Evolutionary conservation across 2,329 filamentous ascomycete genomes (phyloP).

Genomic region (Raffaelea deltoideospora): DNA sequence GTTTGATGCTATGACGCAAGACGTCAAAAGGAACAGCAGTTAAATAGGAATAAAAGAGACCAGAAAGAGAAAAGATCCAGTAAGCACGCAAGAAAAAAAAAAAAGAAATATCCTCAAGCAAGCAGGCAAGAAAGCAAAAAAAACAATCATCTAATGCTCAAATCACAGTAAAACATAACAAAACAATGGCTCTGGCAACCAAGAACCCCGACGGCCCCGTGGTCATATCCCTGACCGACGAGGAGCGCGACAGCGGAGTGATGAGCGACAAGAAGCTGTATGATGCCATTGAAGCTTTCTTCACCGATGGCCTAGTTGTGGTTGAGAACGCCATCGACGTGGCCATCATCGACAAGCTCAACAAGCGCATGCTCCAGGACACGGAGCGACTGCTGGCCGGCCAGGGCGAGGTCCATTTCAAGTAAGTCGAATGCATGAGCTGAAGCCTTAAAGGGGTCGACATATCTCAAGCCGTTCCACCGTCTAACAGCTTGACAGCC

Average conservation of each 20-base stretch:
- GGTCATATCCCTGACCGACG: constrained; percentile 9
- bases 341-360: constrained; percentile 15
- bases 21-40: too few relatives aligned
- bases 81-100: too few relatives aligned
- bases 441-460: not conserved
- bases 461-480: too few relatives aligned
- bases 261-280: constrained; percentile 13
- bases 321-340: constrained; percentile 13
- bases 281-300: constrained; percentile 13
- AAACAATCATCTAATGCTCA: too few relatives aligned
- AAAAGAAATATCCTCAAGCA: too few relatives aligned
- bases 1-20: too few relatives aligned
- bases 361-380: constrained; percentile 11
- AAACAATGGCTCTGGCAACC: not conserved
- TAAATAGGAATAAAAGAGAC: too few relatives aligned
- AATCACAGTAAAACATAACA: too few relatives aligned
- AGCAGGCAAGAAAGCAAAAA: too few relatives aligned
- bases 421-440: constrained; percentile 4
- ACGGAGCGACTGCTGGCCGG: constrained; percentile 10
- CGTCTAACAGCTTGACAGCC: constrained; percentile 4
- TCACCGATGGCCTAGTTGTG: constrained; percentile 12
- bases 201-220: constrained; percentile 1
- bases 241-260: constrained; percentile 12
- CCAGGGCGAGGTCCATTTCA: constrained; percentile 8
- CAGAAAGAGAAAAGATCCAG: too few relatives aligned